Base-by-base conservation (phyloP, 768 basidiomycete species). In the Suillus hirtellus region DNA sequence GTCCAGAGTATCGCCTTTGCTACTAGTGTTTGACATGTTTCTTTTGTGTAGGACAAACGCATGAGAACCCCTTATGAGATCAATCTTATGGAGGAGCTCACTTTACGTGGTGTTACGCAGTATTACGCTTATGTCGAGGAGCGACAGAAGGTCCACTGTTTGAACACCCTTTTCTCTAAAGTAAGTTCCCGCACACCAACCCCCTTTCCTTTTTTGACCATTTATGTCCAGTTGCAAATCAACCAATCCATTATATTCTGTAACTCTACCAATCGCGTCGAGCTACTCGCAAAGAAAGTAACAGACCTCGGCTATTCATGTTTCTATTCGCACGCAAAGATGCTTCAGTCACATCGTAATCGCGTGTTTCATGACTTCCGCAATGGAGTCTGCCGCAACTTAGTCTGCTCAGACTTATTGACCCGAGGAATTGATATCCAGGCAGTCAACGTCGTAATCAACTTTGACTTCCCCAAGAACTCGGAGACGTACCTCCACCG, bases 231-330 rank as follows among this genome's bases (percentile, higher is more conserved):
- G 94, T 87, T 99, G 59, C 96, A 99, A 96, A 99, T 99, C 83
- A 99, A 99, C 80, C 96, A 99, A 80, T 98, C 96, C 64, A 99
- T 99, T 80, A 99, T 99, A 75, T 99, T 99, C 80, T 99, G 96
- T 81, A 99, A 99, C 84, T 98, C 96, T 67, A 99, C 96, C 72
- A 97, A 98, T 82, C 95, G 96, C 63, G 96, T 99, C 80, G 96
- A 99, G 79, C 90, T 99, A 55, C 86, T 99, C 70, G 96, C 96
- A 65, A 98, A 99, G 82, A 99, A 99, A 81, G 95, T 99, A 70
- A 99, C 96, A 14, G 97, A 99, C 73, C 89, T 98, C 60, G 96
- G 96, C 67, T 99, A 99, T 76, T 99, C 96, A 50, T 99, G 96
- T 83, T 99, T 99, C 88, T 99, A 97, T 84, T 99, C 96, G 59